Evolutionary conservation across 2,329 filamentous ascomycete genomes (phyloP).

Genomic region (Verticillium tricorpus): DNA sequence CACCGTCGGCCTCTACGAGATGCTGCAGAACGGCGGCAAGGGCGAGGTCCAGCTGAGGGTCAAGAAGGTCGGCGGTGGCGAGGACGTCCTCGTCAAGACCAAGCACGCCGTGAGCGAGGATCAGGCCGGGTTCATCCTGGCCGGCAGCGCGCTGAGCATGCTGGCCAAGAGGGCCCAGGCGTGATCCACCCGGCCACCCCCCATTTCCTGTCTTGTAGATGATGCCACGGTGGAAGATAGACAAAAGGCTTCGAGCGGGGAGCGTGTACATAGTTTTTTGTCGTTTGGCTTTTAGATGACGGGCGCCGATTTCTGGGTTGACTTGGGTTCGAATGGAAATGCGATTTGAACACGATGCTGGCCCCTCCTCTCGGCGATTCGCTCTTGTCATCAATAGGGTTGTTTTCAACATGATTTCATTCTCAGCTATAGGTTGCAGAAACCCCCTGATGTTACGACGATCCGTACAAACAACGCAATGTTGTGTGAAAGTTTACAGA

Average conservation of each 20-base stretch:
- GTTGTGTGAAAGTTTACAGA: not conserved
- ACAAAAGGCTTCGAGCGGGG: not conserved
- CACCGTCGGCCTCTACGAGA: slow-evolving; percentile 79
- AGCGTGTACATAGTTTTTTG: not conserved
- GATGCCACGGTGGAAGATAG: not conserved
- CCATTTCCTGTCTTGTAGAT: not conserved
- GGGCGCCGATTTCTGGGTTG: not conserved
- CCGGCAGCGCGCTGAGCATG: slow-evolving; percentile 89
- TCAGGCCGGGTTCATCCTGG: slow-evolving; percentile 87
- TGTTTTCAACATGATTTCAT: not conserved
- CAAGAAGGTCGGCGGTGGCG: slow-evolving; percentile 58
- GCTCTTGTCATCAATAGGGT: not conserved
- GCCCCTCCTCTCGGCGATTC: not conserved
- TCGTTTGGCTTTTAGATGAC: not conserved
- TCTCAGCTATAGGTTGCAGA: not conserved
- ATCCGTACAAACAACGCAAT: not conserved
- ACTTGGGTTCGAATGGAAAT: not conserved
- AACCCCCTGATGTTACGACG: not conserved
- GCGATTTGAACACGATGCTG: not conserved
- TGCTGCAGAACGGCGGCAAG: slow-evolving; percentile 71
- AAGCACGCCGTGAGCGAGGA: slow-evolving; percentile 85
- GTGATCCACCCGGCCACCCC: not conserved
- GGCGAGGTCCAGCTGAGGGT: slow-evolving; percentile 70
- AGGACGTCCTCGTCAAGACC: slow-evolving; percentile 66
- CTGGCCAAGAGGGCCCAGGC: slow-evolving; percentile 55